Percentiles rank a stretch among this genome's conserved stretches.
These are phyloP conservation scores for Blepharisma stoltei DNA, from an alignment of 73 alveolate species.

Conservation along the genomic window DNA sequence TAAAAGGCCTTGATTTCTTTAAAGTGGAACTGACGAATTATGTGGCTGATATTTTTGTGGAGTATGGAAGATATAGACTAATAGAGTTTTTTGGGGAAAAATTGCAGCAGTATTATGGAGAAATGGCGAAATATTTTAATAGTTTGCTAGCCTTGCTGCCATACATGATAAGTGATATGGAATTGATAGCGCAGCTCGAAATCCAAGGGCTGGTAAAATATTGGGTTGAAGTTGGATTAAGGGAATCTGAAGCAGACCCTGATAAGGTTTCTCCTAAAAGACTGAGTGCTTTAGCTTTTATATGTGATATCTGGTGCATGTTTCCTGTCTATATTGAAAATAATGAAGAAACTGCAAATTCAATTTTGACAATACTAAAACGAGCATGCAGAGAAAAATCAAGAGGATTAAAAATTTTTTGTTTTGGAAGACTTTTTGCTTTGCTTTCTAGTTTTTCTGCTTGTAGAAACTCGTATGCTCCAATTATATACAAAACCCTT, in stretches of 20 bases:
- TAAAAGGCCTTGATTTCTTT: slow-evolving; percentile 70
- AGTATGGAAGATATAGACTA: slow-evolving; percentile 10
- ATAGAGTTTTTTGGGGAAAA: slow-evolving; percentile 6
- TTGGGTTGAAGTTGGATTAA: slow-evolving; percentile 66
- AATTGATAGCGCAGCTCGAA: slow-evolving; percentile 38
- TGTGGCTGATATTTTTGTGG: slow-evolving; percentile 30
- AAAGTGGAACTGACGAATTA: slow-evolving; percentile 64
- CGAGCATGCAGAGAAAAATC: slow-evolving; percentile 70
- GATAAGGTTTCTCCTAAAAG: slow-evolving; percentile 42
- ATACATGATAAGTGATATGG: background rate
- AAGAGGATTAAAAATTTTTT: slow-evolving; percentile 49
- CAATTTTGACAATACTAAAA: slow-evolving; percentile 53
- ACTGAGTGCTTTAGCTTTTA: slow-evolving; percentile 72
- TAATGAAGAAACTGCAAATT: slow-evolving; percentile 58
- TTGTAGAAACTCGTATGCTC: slow-evolving; percentile 91
- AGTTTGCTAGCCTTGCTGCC: background rate
- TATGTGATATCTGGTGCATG: slow-evolving; percentile 68
- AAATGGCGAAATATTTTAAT: background rate
- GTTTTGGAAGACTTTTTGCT: slow-evolving; percentile 61
- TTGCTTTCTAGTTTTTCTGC: slow-evolving; percentile 72
- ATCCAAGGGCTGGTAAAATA: slow-evolving; percentile 62
- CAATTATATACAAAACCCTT: slow-evolving; percentile 80
- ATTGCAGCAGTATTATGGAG: background rate
- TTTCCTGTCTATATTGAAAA: slow-evolving; percentile 55
- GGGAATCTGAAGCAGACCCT: slow-evolving; percentile 70